Conservation (phyloP, 179 eudicot species). For the Pouteria campechiana region DNA sequence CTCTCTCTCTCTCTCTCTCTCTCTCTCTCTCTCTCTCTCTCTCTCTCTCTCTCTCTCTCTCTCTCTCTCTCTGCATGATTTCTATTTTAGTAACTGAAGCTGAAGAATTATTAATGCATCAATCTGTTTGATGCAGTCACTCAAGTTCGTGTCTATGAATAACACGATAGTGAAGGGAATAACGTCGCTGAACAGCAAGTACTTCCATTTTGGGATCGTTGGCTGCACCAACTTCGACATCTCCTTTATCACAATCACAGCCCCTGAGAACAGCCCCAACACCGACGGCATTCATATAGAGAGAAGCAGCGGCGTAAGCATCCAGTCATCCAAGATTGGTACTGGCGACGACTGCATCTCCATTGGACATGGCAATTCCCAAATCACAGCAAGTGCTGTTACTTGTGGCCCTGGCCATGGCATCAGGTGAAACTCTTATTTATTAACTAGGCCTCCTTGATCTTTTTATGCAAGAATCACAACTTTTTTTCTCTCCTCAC, state of each 20-base stretch:
- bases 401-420: constrained; percentile 71
- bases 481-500: too few species aligned
- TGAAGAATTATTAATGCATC: not conserved
- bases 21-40: too few species aligned
- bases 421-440: constrained; percentile 19
- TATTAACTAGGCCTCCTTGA: not conserved
- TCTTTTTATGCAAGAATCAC: too few species aligned
- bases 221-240: constrained; percentile 25
- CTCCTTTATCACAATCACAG: constrained; percentile 17
- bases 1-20: too few species aligned
- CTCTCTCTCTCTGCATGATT: too few species aligned
- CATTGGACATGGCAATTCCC: constrained; percentile 31
- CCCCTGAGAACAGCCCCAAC: constrained; percentile 43
- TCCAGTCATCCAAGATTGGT: constrained; percentile 19
- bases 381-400: constrained; percentile 23
- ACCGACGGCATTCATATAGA: constrained; percentile 55
- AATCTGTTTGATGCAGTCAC: not conserved
- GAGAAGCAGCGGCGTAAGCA: constrained; percentile 15
- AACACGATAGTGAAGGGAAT: constrained; percentile 20
- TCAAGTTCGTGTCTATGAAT: constrained; percentile 38
- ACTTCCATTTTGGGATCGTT: constrained; percentile 33
- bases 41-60: too few species aligned
- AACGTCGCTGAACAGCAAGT: constrained; percentile 40
- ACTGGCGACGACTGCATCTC: constrained; percentile 69
- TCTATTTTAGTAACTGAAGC: too few species aligned